phyloP scores from a whole-genome alignment of 352 stramenopile genomes.

The Thalassiosira oceanica region DNA sequence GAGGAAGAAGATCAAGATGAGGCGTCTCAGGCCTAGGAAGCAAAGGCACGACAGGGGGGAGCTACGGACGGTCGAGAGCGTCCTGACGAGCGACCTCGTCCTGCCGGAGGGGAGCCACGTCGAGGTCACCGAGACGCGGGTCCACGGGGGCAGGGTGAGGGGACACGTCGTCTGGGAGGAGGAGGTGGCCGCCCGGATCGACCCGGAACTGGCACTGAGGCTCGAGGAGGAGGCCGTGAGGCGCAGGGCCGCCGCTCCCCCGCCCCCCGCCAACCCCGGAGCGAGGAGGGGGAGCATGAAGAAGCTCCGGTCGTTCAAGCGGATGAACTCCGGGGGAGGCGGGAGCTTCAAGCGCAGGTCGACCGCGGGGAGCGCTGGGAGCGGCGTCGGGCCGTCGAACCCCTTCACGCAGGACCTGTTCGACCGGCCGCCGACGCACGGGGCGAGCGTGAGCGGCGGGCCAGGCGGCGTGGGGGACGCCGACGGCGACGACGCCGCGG shows the following conservation, averaged over 20 bases:
- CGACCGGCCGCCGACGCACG: neutral
- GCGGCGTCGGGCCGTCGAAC: neutral
- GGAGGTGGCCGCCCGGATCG: constrained; percentile 30
- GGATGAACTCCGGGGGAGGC: neutral
- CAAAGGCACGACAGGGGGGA: constrained; percentile 9
- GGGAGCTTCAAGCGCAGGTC: neutral
- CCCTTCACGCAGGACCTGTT: constrained; percentile 22
- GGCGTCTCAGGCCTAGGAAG: too few species aligned
- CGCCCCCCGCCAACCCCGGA: neutral
- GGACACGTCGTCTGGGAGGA: constrained; percentile 48
- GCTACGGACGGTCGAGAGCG: constrained; percentile 7
- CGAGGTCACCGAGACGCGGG: constrained; percentile 37
- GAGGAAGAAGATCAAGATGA: constrained; percentile 12
- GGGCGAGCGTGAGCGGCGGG: neutral
- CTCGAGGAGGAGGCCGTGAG: constrained; percentile 17
- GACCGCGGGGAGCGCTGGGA: neutral
- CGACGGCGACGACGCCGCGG: neutral
- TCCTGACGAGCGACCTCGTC: constrained; percentile 27
- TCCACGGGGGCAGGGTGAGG: constrained; percentile 39
- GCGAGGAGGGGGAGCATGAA: neutral
- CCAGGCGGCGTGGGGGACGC: neutral
- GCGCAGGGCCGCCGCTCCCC: neutral
- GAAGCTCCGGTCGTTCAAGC: neutral
- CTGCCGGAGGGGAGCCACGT: constrained; percentile 32
- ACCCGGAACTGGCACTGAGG: constrained; percentile 15